phyloP scores from a whole-genome alignment of 169 alveolate species.

The Plasmodium berghei region DNA sequence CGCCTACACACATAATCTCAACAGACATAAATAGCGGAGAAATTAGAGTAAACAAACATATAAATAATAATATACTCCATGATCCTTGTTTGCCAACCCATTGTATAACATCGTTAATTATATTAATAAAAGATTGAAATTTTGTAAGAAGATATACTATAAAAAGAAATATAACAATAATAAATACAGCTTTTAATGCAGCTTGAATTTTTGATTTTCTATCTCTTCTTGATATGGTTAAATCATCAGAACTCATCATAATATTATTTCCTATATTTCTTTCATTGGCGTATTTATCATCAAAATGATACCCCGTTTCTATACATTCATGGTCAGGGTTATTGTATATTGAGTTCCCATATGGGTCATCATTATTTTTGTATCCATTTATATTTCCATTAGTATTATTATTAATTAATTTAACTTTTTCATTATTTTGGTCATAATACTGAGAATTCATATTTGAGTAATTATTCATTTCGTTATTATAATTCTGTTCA shows the following conservation, averaged over 20 bases:
- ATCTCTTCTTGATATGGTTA: constrained; percentile 8
- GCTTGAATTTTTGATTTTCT: constrained; percentile 29
- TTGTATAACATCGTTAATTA: constrained; percentile 42
- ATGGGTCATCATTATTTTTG: not conserved
- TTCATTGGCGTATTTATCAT: constrained; percentile 48
- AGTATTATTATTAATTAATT: constrained; percentile 29
- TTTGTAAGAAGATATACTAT: constrained; percentile 32
- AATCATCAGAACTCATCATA: constrained; percentile 27
- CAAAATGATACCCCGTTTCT: constrained; percentile 68
- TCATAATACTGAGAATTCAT: constrained; percentile 11
- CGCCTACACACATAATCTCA: constrained; percentile 75
- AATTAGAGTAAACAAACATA: constrained; percentile 44
- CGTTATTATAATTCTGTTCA: constrained; percentile 21
- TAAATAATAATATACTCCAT: constrained; percentile 71
- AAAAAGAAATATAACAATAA: constrained; percentile 13
- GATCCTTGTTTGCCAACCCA: constrained; percentile 77
- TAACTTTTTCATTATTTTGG: constrained; percentile 40
- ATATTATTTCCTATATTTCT: constrained; percentile 43
- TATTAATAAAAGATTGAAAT: constrained; percentile 36
- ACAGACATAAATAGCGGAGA: constrained; percentile 75
- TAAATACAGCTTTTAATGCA: constrained; percentile 14
- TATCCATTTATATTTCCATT: not conserved
- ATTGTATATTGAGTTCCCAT: constrained; percentile 24
- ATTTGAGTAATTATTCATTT: constrained; percentile 17
- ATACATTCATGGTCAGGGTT: constrained; percentile 23